Base-by-base conservation (phyloP, 1,284 basidiomycete genomes). In the Leccinum solheimii region DNA sequence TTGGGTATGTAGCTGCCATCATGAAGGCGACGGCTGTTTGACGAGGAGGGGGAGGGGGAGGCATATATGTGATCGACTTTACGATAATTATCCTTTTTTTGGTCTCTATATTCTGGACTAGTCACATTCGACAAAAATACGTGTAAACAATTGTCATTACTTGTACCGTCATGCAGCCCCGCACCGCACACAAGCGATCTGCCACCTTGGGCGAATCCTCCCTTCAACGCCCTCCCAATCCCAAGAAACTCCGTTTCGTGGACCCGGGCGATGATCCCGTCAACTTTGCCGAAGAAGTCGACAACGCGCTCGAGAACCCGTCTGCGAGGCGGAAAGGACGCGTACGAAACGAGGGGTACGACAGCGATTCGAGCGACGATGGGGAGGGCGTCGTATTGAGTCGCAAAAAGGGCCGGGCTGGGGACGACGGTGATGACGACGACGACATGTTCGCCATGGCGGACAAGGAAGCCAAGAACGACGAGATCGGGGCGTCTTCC, bases 281-380 rank as follows among this genome's bases (percentile, higher is more conserved):
- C 36, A 84, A 85, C 66, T 93, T 93, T 74, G 87, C 86, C 48
- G 86, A 91, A 70, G 79, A 92, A 72, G 84, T 93, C 43, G 88
- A 92, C 65, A 81, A 81, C 9, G 81, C 86, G 3, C 86, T 92
- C 63, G 90, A 93, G 74, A 79, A 82, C 65, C 83, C 84, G 2
- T 80, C 80, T 19, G 75, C 79, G 11, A 79, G 77, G 61, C 83
- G 89, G 58, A 83, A 86, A 76, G 84, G 88, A 59, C 80, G 85
- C 67, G 85, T 96, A 60, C 90, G 88, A 71, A 90, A 84, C 27
- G 93, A 94, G 58, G 96, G 95, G 3, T 98, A 97, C 74, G 95
- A 95, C 5, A 95, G 93, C 1, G 96, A 98, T 75, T 96, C 94
- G 1, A 95, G 88, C 58, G 92, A 95, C 69, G 94, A 96, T 64